A percentile compares a stretch with the other conserved stretches of the same genome.
These are phyloP conservation scores for Tricholomella constricta DNA, from an alignment of 768 basidiomycete species.

Conservation along the genomic window DNA sequence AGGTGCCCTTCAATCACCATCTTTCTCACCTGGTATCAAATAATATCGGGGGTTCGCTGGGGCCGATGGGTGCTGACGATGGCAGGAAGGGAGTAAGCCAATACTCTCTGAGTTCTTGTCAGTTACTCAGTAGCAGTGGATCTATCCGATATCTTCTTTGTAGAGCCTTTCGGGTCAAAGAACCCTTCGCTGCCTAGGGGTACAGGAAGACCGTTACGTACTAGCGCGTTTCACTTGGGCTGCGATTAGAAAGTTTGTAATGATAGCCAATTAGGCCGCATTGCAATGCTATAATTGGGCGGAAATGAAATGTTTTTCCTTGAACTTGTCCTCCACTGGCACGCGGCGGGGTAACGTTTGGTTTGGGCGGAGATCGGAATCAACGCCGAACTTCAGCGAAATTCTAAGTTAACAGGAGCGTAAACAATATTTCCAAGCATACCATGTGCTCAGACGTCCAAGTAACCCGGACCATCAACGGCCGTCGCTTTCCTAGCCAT, in stretches of 20 bases:
- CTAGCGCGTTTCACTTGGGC: conserved; percentile 6
- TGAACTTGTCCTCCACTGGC: too few relatives aligned
- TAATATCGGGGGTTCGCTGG: conserved; percentile 28
- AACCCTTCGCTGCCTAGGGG: conserved; percentile 16
- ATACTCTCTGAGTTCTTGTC: conserved; percentile 13
- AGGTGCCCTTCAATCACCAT: conserved; percentile 15
- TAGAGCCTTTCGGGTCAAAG: conserved; percentile 18
- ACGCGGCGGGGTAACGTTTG: too few relatives aligned
- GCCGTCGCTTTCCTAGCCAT: too few relatives aligned
- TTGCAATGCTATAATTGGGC: not conserved
- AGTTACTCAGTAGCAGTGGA: conserved; percentile 16
- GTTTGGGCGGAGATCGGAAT: not conserved
- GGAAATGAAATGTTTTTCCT: not conserved
- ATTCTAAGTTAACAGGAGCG: too few relatives aligned
- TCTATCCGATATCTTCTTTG: conserved; percentile 20
- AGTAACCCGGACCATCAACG: too few relatives aligned
- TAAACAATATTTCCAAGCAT: too few relatives aligned
- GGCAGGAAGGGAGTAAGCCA: conserved; percentile 20
- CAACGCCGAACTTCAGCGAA: too few relatives aligned
- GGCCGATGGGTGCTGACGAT: conserved; percentile 29
- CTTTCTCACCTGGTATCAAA: conserved; percentile 26
- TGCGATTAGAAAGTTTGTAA: not conserved
- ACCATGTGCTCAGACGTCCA: too few relatives aligned
- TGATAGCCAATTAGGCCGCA: not conserved
- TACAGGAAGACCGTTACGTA: conserved; percentile 11